Evolutionary conservation across 257 asterid species (phyloP), one percentile per base, ranked within the genome.

Genomic region (Fraxinus cuspidata): DNA sequence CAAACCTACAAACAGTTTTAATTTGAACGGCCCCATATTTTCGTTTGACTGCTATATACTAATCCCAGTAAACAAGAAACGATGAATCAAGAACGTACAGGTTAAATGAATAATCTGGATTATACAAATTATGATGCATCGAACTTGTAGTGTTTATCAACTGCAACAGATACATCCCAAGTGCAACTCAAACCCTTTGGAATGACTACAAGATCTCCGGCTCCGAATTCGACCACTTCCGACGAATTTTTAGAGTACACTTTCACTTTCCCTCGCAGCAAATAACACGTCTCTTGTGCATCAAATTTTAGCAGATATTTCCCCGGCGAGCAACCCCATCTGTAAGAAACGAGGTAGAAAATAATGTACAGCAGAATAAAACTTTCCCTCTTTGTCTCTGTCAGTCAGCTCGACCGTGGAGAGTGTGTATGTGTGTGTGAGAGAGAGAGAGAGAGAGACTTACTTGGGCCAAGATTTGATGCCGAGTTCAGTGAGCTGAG

Each of bases 381-480:
- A 40, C 47, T 40, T 38, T 10, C 47, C 47, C 42, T 37, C 42
- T 37, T 10, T 2, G 47, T 40, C 47, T 38, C 44, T 40, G 15
- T 10, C 13, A 1, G 47, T 37, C 42, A 37, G 2, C 13, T 40
- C 47, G 15, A 7, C 9, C 2, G 42, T 37, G 2, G 44, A 38
- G 44, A 8, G 44, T 34, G 38, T 34, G 38, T 35, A 9, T 0
- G 40, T 0, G 40, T 5, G 9, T 5, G 9, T 5, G 44, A 0
- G 51, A 44, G 18, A 25, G 23, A n/a, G 4, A 5, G 40, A 32
- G 27, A 73, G 49, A 18, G 71, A 18, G 51, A 77, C 90, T 90
- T 86, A 94, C 98, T 94, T 94, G 81, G 98, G 98, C 97, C 97
- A 94, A 42, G 94, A 92, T 73, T 92, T 92, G 87, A 91, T 86